phyloP scores from a whole-genome alignment of 768 basidiomycete genomes.

The Amanita brunnescens region DNA sequence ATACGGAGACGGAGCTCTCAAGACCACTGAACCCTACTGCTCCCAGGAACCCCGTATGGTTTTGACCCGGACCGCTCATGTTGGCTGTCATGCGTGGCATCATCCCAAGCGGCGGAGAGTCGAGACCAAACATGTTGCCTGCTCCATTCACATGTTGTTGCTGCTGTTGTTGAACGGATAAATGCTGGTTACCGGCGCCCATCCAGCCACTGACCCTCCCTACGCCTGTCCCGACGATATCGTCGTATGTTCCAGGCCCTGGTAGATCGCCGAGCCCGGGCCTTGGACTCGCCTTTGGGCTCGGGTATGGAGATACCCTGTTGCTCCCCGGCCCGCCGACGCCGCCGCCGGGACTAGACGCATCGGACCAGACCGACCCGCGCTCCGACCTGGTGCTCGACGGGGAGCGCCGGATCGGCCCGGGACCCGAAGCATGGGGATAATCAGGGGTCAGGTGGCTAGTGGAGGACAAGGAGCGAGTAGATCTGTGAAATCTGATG shows the following conservation, averaged over 20 bases:
- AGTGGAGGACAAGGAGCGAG: neutral
- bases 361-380: constrained; percentile 25
- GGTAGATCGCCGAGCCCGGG: constrained; percentile 44
- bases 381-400: constrained; percentile 34
- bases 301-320: constrained; percentile 57
- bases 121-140: neutral
- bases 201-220: neutral
- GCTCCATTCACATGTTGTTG: neutral
- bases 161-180: neutral
- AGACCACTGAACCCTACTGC: neutral
- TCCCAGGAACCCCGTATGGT: neutral
- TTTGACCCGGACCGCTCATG: neutral
- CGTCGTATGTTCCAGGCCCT: constrained; percentile 18
- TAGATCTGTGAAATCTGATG: neutral
- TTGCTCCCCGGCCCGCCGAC: constrained; percentile 2
- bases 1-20: neutral
- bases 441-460: constrained; percentile 2
- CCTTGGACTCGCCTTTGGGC: constrained; percentile 57
- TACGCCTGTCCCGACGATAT: constrained; percentile 7
- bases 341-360: neutral
- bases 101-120: neutral
- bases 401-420: constrained; percentile 33
- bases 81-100: neutral
- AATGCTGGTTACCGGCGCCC: neutral
- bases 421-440: constrained; percentile 9